Base-by-base conservation (phyloP, 2,329 filamentous ascomycete species). In the Arthroderma uncinatum region DNA sequence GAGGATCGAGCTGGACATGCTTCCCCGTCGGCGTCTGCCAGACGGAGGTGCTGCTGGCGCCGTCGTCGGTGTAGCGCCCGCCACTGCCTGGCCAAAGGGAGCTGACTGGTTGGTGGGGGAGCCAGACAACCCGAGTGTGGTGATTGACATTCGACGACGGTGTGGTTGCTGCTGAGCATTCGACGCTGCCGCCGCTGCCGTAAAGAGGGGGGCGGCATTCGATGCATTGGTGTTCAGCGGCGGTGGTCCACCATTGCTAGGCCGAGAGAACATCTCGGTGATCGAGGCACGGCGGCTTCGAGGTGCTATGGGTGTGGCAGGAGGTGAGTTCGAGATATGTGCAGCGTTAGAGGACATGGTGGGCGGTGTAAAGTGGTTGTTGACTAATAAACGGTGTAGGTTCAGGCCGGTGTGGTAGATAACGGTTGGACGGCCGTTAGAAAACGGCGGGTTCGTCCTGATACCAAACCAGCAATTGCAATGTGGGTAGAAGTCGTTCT, bases 121-220 rank as follows among this genome's bases (percentile, higher is more conserved):
- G 62, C 86, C 86, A 2, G 85, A 86, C n/a, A 89, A 76, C 34
- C 87, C 86, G 30, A 89, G 73, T 1, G 86, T 88, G 48, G 82
- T 84, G 66, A 90, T 81, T 47, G 87, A 91, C 62, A 90, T 80
- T 59, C 86, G 83, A 58, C 83, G 82, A 50, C 64, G 62, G 9
- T 44, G 37, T 28, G 28, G 37, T 78, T 66, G 68, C 56, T 64
- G 68, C 61, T 81, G 76, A 28, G 77, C 71, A n/a, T 21, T 33
- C 6, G 47, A 50, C 59, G 74, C 75, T 55, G 76, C 74, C 72
- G 62, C 73, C 66, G 76, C 73, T 60, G 67, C 64, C 56, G 65
- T 58, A 80, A 81, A 60, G 63, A 63, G 56, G 8, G 61, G 47
- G 28, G 58, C 59, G 16, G 57, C 56, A 54, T 78, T 78, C 64